Evolutionary conservation across 1,139 yeast species (phyloP).

Genomic region (Blastobotrys indianensis): DNA sequence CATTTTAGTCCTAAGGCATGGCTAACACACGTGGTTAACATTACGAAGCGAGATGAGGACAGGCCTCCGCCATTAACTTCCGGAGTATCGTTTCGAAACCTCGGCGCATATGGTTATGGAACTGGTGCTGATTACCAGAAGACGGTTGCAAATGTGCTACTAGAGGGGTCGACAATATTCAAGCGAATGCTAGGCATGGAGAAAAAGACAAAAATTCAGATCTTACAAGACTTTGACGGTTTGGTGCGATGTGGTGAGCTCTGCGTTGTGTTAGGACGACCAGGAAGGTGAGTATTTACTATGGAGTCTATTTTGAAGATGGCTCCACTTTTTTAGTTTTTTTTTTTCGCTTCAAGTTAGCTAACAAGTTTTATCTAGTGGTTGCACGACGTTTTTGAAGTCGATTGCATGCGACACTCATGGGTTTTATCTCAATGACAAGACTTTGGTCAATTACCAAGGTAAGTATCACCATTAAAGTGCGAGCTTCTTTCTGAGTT

Average conservation of each 20-base stretch:
- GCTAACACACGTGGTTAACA: constrained; percentile 55
- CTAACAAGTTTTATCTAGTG: constrained; percentile 38
- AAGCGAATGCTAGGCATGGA: constrained; percentile 18
- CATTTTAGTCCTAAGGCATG: constrained; percentile 59
- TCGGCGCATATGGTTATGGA: constrained; percentile 71
- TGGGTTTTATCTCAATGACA: constrained; percentile 57
- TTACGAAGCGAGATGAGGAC: constrained; percentile 17
- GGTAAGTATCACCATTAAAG: constrained; percentile 12
- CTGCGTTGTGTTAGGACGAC: constrained; percentile 72
- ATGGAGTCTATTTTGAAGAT: neutral
- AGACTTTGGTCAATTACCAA: constrained; percentile 37
- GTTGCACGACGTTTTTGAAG: constrained; percentile 73
- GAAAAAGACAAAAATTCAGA: constrained; percentile 41
- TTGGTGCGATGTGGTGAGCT: constrained; percentile 64
- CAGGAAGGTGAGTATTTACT: constrained; percentile 47
- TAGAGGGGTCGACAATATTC: constrained; percentile 26
- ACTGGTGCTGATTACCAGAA: constrained; percentile 76
- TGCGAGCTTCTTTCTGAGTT: too few relatives aligned
- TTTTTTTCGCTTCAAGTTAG: too few relatives aligned
- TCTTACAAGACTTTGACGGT: constrained; percentile 64
- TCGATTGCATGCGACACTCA: constrained; percentile 65
- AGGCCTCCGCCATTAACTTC: constrained; percentile 18
- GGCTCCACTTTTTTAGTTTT: neutral
- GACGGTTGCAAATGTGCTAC: constrained; percentile 53
- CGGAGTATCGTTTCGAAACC: constrained; percentile 62